Base-by-base conservation (phyloP, 2,329 filamentous ascomycete genomes). In the Venturia aucupariae region DNA sequence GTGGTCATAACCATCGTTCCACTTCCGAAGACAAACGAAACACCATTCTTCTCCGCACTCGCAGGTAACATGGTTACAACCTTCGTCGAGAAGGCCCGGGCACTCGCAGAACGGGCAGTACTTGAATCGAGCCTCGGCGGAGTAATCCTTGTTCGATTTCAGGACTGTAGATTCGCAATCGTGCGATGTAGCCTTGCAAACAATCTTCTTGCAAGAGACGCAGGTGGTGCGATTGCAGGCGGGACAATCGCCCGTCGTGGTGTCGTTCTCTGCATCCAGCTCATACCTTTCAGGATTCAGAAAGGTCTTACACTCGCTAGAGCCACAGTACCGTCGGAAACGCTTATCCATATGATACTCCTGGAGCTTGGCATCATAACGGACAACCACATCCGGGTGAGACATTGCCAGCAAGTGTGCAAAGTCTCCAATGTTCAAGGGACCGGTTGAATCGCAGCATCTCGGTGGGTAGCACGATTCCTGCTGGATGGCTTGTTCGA, bases 11-110 rank as follows among this genome's bases (percentile, higher is more conserved):
- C 72, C 74, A 15, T 66, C 46, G 27, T 69, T 64, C 32, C 72
- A 72, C 39, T 39, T 44, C 35, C 39, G 35, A 38, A 60, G 11
- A 57, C 73, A 75, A 57, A 74, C 51, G 57, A 74, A 75, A 68
- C 73, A 75, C 67, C 74, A 75, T 1, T 68, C 63, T 39, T 67
- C 55, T 4, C 71, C 72, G 38, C 73, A 75, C 10, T 65, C 66
- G 63, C 66, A 70, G 67, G 65, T 71, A 32, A 75, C 70, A 46
- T 75, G 72, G 27, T 75, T 75, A 55, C 72, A 75, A 1, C 72
- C 73, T 48, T 74, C 72, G 2, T 66, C 61, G 17, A 74, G 68
- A 63, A 74, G 72, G 5, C 74, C 68, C 0, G 65, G 69, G 0
- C 65, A 65, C 22, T 69, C 68, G 42, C 73, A 75, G 13, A 61